phyloP scores from a whole-genome alignment of 345 rosid species.

The Eucalyptus shirleyi region DNA sequence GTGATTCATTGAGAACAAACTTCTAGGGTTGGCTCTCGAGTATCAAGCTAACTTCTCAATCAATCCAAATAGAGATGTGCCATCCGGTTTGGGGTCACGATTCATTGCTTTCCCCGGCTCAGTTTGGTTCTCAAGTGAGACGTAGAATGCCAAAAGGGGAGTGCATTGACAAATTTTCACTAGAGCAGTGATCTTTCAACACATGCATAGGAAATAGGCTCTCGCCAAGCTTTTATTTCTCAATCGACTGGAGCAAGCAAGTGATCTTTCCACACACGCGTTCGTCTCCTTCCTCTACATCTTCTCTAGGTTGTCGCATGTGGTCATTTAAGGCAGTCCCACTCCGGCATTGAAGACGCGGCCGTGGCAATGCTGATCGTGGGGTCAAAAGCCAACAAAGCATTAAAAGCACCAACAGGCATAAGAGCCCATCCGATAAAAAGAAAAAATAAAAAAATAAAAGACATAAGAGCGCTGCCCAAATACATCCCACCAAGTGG shows the following conservation, averaged over 20 bases:
- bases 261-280: neutral
- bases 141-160: neutral
- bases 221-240: no score
- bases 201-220: no score
- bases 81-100: neutral
- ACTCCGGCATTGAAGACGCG: neutral
- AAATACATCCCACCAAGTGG: neutral
- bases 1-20: neutral
- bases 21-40: no score
- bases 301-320: neutral
- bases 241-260: no score
- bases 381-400: neutral
- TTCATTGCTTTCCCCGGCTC: neutral
- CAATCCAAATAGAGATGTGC: neutral
- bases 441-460: accelerated
- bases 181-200: no score
- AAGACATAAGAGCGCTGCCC: neutral
- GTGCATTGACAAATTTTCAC: no score
- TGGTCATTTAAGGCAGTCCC: neutral
- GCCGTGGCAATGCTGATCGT: neutral
- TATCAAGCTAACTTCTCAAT: neutral
- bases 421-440: no score
- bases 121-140: neutral
- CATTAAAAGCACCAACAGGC: neutral
- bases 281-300: neutral